Percentiles rank a stretch among this genome's conserved stretches.
phyloP scores from a whole-genome alignment of 2,329 filamentous ascomycete species.

The Penicillium vulpinum region DNA sequence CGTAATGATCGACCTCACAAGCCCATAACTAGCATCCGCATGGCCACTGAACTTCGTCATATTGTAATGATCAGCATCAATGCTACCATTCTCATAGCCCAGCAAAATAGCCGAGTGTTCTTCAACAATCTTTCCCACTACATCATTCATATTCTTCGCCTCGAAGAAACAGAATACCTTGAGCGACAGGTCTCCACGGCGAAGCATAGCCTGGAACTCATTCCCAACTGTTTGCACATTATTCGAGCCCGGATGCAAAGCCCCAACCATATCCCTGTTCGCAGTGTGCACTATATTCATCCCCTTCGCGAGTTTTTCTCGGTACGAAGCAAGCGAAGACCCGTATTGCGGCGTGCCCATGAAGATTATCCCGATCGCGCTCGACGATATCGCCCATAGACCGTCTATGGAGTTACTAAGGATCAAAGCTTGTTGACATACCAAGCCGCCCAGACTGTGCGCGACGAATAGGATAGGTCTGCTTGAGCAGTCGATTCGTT shows the following conservation, averaged over 20 bases:
- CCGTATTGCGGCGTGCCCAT: slow-evolving; percentile 42
- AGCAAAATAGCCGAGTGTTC: slow-evolving; percentile 11
- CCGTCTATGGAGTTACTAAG: slow-evolving; percentile 8
- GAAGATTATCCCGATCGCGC: slow-evolving; percentile 36
- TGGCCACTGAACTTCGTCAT: slow-evolving; percentile 6
- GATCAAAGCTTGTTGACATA: slow-evolving; percentile 20
- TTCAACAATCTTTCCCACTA: slow-evolving; percentile 14
- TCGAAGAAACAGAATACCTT: slow-evolving; percentile 17
- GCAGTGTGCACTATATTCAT: background rate
- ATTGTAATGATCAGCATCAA: slow-evolving; percentile 11
- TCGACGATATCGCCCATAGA: slow-evolving; percentile 6
- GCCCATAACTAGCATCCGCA: slow-evolving; percentile 4
- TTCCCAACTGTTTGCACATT: slow-evolving; percentile 2
- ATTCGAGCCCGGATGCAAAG: background rate
- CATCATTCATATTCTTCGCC: background rate
- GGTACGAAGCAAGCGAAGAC: slow-evolving; percentile 10
- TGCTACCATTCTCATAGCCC: background rate
- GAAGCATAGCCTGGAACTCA: slow-evolving; percentile 11
- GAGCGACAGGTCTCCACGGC: background rate
- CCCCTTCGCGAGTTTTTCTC: slow-evolving; percentile 5
- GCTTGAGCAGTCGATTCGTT: background rate
- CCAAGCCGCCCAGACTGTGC: slow-evolving; percentile 33
- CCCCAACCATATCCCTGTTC: background rate
- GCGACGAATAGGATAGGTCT: slow-evolving; percentile 26
- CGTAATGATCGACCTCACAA: background rate